Conservation (phyloP, 2,329 filamentous ascomycete species). For the Basipetospora sp. region DNA sequence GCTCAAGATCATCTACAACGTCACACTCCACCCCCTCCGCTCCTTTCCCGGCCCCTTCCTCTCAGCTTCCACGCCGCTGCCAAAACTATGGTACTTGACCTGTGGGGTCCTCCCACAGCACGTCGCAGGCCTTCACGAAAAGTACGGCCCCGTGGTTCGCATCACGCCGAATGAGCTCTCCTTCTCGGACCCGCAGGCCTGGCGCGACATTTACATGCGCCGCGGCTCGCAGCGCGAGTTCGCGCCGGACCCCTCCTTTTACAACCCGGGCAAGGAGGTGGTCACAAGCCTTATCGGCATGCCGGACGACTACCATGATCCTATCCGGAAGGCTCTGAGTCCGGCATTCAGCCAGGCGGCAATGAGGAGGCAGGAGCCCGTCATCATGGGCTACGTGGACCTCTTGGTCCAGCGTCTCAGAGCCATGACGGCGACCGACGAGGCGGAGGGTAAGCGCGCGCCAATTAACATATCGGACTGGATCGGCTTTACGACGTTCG, state of each 20-base stretch:
- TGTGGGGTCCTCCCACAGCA: constrained; percentile 9
- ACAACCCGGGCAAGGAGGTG: no score
- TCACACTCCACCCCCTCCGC: constrained; percentile 18
- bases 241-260: constrained; percentile 9
- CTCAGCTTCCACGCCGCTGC: constrained; percentile 9
- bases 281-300: no score
- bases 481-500: constrained; percentile 17
- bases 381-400: constrained; percentile 16
- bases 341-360: constrained; percentile 7
- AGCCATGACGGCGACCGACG: constrained; percentile 9
- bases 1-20: constrained; percentile 14
- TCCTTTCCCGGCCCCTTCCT: constrained; percentile 15
- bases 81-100: constrained; percentile 5
- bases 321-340: no score
- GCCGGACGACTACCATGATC: no score
- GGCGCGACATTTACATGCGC: constrained; percentile 24
- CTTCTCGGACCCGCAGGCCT: constrained; percentile 20
- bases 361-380: constrained; percentile 15
- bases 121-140: constrained; percentile 11
- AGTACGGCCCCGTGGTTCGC: constrained; percentile 22
- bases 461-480: constrained; percentile 15
- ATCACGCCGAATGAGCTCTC: constrained; percentile 24
- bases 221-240: constrained; percentile 2
- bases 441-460: constrained; percentile 1
- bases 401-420: constrained; percentile 13